Evolutionary conservation across 2,329 filamentous ascomycete species (phyloP).

Genomic region (Neonectria neomacrospora): DNA sequence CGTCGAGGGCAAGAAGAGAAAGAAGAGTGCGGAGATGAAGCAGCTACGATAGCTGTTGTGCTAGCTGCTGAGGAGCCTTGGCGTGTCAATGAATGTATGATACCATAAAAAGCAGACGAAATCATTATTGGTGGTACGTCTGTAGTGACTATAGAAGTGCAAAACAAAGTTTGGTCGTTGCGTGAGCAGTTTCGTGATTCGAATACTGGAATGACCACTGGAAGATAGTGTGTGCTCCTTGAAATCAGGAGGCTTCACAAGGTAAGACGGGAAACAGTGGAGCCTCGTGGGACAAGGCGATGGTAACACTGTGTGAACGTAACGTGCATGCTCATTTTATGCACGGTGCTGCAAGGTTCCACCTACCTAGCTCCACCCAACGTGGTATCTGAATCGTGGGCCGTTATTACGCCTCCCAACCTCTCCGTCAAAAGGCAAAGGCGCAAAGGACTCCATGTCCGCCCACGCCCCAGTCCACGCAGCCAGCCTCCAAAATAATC

Average conservation of each 20-base stretch:
- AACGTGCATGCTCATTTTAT: slow-evolving; percentile 4
- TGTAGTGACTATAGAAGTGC: not conserved
- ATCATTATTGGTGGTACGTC: slow-evolving; percentile 1
- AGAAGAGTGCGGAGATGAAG: slow-evolving; percentile 46
- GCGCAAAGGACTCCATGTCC: slow-evolving; percentile 27
- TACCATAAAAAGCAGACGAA: slow-evolving; percentile 37
- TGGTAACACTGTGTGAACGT: not conserved
- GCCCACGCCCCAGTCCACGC: slow-evolving; percentile 33
- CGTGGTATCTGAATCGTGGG: slow-evolving; percentile 3
- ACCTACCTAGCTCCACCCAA: slow-evolving; percentile 8
- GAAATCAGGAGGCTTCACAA: not conserved
- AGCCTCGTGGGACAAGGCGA: not conserved
- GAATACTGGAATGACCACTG: too few species aligned
- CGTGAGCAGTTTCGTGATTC: not conserved
- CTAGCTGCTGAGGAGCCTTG: slow-evolving; percentile 23
- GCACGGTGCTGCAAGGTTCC: slow-evolving; percentile 21
- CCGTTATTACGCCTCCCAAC: slow-evolving; percentile 22
- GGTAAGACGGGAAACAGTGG: not conserved
- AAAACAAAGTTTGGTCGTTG: not conserved
- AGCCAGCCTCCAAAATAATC: slow-evolving; percentile 36
- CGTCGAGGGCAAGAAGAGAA: slow-evolving; percentile 26
- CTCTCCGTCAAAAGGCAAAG: slow-evolving; percentile 23
- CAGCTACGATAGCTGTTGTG: slow-evolving; percentile 40
- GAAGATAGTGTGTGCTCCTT: too few species aligned
- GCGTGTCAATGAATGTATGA: slow-evolving; percentile 42